These are phyloP conservation scores for Herpetomonas tarakana DNA, from an alignment of 208 protist genomes.

Conservation along the genomic window DNA sequence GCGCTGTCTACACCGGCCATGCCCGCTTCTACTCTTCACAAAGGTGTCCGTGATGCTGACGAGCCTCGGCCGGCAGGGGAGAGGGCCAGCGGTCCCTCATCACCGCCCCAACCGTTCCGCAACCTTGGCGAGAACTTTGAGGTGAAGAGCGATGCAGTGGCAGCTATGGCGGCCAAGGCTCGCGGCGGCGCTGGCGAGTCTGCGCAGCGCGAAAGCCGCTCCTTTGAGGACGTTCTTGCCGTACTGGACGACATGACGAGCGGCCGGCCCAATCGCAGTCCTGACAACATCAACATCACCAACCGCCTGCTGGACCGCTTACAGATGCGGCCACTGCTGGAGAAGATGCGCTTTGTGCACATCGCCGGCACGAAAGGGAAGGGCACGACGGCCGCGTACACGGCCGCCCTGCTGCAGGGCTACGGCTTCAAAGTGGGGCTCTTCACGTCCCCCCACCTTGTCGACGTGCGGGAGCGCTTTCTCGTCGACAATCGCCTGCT, in stretches of 20 bases:
- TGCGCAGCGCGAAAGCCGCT: conserved; percentile 23
- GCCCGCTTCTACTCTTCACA: conserved; percentile 26
- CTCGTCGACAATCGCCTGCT: conserved; percentile 75
- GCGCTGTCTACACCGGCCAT: conserved; percentile 6
- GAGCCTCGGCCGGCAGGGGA: too few relatives aligned
- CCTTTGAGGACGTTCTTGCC: conserved; percentile 60
- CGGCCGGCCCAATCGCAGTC: conserved; percentile 29
- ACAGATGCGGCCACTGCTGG: conserved; percentile 90
- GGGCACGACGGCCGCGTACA: conserved; percentile 84
- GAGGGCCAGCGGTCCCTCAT: too few relatives aligned
- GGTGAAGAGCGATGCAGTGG: conserved; percentile 14
- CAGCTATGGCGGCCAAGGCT: background rate
- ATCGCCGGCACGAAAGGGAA: conserved; percentile 94
- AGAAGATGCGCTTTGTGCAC: conserved; percentile 93
- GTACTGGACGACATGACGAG: conserved; percentile 48
- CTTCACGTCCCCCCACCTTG: conserved; percentile 91
- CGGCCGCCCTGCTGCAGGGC: conserved; percentile 64
- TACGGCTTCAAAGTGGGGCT: conserved; percentile 87
- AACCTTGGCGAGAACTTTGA: conserved; percentile 26
- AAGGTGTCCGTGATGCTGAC: conserved; percentile 10
- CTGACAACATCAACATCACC: conserved; percentile 91
- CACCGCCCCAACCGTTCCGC: too few relatives aligned
- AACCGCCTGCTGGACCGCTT: conserved; percentile 67
- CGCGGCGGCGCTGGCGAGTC: background rate
- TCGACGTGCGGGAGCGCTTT: conserved; percentile 84